phyloP scores from a whole-genome alignment of 805 yeast genomes.

The Candida chauliodis region DNA sequence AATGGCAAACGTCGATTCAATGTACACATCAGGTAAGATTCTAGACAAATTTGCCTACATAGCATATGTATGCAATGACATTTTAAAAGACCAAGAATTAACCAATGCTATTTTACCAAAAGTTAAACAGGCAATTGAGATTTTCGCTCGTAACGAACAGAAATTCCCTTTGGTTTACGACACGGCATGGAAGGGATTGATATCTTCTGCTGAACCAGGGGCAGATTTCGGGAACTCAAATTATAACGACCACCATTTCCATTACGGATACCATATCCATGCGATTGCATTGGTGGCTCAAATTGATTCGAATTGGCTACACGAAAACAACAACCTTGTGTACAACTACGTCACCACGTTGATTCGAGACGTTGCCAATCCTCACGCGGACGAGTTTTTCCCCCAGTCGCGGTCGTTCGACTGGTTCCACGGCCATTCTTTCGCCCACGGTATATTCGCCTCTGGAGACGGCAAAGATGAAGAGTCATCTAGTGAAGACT shows the following conservation, averaged over 20 bases:
- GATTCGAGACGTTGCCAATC: conserved; percentile 67
- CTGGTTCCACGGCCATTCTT: conserved; percentile 76
- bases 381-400: conserved; percentile 53
- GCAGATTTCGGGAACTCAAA: conserved; percentile 72
- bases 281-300: conserved; percentile 66
- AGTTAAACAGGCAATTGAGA: conserved; percentile 63
- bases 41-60: conserved; percentile 89
- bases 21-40: conserved; percentile 87
- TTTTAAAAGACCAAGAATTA: conserved; percentile 54
- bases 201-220: conserved; percentile 61
- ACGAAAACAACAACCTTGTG: conserved; percentile 24
- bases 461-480: conserved; percentile 76
- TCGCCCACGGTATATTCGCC: conserved; percentile 70
- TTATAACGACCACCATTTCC: conserved; percentile 76
- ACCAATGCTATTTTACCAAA: conserved; percentile 51
- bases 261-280: conserved; percentile 70
- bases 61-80: conserved; percentile 64
- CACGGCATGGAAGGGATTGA: conserved; percentile 70
- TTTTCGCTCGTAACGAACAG: conserved; percentile 70
- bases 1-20: conserved; percentile 70
- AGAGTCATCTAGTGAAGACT: conserved; percentile 73
- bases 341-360: conserved; percentile 53
- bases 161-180: conserved; percentile 75
- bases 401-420: conserved; percentile 69
- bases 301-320: conserved; percentile 48